These are phyloP conservation scores for Aaosphaeria pasadenensis DNA, from an alignment of 2,329 filamentous ascomycete species.

Conservation along the genomic window DNA sequence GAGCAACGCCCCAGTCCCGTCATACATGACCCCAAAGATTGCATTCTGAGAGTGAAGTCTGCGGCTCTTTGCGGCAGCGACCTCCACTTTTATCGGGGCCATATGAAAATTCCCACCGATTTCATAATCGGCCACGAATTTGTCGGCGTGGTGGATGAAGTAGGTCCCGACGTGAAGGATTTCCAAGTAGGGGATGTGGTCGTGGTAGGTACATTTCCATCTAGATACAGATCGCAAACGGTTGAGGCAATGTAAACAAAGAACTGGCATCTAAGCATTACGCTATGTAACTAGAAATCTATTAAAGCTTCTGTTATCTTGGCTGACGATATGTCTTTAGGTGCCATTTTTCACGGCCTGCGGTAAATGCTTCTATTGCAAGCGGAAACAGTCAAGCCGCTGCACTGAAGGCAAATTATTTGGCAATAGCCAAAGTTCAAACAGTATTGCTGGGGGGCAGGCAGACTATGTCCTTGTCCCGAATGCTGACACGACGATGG, in stretches of 20 bases:
- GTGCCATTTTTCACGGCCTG: slow-evolving; percentile 66
- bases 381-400: slow-evolving; percentile 70
- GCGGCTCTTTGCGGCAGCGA: slow-evolving; percentile 88
- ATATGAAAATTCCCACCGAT: slow-evolving; percentile 64
- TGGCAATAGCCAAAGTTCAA: slow-evolving; percentile 51
- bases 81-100: slow-evolving; percentile 80
- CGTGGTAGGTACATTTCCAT: slow-evolving; percentile 45
- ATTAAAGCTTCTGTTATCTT: too few species aligned
- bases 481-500: slow-evolving; percentile 74
- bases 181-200: slow-evolving; percentile 74
- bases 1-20: slow-evolving; percentile 77
- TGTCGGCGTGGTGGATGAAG: slow-evolving; percentile 68
- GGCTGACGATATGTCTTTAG: too few species aligned
- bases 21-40: slow-evolving; percentile 67
- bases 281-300: too few species aligned
- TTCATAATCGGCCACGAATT: slow-evolving; percentile 84
- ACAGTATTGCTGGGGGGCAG: slow-evolving; percentile 69
- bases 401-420: slow-evolving; percentile 71
- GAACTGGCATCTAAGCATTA: too few species aligned
- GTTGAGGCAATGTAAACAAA: too few species aligned
- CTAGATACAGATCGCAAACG: too few species aligned
- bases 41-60: slow-evolving; percentile 73
- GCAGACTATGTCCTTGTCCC: slow-evolving; percentile 75
- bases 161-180: slow-evolving; percentile 64
- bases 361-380: slow-evolving; percentile 81